Evolutionary conservation across 2,329 filamentous ascomycete genomes (phyloP), one percentile per base, ranked within the genome.

Genomic region (Fusarium abutilonis): DNA sequence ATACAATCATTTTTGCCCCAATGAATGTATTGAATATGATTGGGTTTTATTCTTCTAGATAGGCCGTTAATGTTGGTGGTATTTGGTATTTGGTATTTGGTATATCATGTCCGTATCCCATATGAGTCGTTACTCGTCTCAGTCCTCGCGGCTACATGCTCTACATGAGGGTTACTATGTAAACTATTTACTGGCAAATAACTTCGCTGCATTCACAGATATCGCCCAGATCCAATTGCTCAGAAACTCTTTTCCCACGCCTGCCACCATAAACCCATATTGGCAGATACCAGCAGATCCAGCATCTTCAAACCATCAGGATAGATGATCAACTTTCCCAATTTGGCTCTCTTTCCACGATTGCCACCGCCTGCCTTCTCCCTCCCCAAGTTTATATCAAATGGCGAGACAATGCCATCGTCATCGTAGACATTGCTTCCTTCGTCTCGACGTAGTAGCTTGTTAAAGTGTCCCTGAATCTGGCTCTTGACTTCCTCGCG

Each of bases 281-380:
- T 97, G 10, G 93, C 90, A 4, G 94, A 92, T 17, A 99, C 92
- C 0, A 96, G 81, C 56, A 99, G 76, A 80, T 99, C 95, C 70
- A 98, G 77, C 94, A 99, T 98, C 80, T 96, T 96, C 64, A 96
- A 78, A 0, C 95, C 95, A 70, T 96, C 93, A 52, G 94, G 88
- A 68, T 93, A 86, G 34, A 99, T 84, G 47, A 98, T 92, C 47
- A 99, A 79, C 77, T 98, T 99, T 1, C 94, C 95, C 68, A 99
- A 79, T 79, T 99, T 99, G 4, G 92, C 93, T 70, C 91, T 86
- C 74, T 91, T 93, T 0, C 94, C 94, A 40, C 89, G 84, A 71
- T 91, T 89, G 0, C 94, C 94, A 19, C 94, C 94, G 2, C 94
- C 94, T 0, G 93, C 93, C 52, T 85, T 86, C 75, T 98, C 94